Percentiles rank a stretch among this genome's conserved stretches.
Evolutionary conservation across 441 rosid species (phyloP).

Genomic region (Erysimum cheiri): DNA sequence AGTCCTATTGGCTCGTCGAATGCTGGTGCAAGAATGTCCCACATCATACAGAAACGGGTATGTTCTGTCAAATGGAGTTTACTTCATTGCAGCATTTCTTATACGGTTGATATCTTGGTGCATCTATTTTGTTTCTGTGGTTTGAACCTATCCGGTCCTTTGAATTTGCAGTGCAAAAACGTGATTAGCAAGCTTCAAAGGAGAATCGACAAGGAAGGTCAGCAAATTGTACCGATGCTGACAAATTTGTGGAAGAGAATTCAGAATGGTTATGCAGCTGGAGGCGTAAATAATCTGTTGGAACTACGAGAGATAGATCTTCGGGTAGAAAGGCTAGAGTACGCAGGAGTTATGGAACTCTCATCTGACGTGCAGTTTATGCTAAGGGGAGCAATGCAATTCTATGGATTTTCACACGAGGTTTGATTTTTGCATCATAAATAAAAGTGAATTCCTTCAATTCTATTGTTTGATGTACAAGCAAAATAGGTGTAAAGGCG

Average conservation of each 20-base stretch:
- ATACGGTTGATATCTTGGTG: conserved; percentile 11
- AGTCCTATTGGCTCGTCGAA: conserved; percentile 62
- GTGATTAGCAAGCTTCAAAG: conserved; percentile 91
- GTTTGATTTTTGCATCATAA: conserved; percentile 46
- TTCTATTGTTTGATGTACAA: conserved; percentile 21
- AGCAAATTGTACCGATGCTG: conserved; percentile 91
- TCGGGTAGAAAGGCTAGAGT: conserved; percentile 86
- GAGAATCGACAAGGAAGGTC: conserved; percentile 94
- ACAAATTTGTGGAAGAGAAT: conserved; percentile 91
- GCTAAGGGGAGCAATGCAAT: conserved; percentile 91
- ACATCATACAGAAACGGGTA: conserved; percentile 89
- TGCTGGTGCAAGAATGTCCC: conserved; percentile 76
- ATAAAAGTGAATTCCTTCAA: background rate
- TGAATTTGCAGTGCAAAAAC: conserved; percentile 76
- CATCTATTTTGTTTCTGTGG: conserved; percentile 20
- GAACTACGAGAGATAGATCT: conserved; percentile 89
- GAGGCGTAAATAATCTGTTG: conserved; percentile 73
- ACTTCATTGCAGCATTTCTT: conserved; percentile 21
- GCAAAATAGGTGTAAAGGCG: conserved; percentile 16
- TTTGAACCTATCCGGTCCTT: conserved; percentile 13
- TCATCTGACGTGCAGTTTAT: conserved; percentile 88
- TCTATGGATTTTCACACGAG: conserved; percentile 91
- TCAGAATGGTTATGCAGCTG: conserved; percentile 68
- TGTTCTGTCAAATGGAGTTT: conserved; percentile 32
- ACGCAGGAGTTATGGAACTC: conserved; percentile 83